Conservation (phyloP, 2,329 filamentous ascomycete species). For the Cordyceps cicadae region DNA sequence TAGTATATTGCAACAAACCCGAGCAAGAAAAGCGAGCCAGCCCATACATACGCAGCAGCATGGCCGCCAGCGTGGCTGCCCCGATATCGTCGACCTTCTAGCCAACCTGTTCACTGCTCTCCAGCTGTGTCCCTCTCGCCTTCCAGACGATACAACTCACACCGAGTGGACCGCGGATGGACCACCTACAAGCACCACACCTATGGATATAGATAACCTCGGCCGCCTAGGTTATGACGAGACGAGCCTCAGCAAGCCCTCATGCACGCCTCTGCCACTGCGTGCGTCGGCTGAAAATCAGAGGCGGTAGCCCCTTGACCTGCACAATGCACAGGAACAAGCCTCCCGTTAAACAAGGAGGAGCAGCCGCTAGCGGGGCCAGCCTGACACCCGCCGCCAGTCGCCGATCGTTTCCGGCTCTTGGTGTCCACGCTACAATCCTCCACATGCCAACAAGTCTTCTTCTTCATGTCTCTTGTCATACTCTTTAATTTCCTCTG, state of each 20-base stretch:
- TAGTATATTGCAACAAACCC: background rate
- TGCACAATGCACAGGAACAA: background rate
- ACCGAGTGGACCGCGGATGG: constrained; percentile 1
- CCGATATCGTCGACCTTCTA: background rate
- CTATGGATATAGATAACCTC: background rate
- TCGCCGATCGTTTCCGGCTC: constrained; percentile 4
- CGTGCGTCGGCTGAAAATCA: background rate
- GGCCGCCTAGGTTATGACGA: background rate
- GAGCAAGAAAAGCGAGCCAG: background rate
- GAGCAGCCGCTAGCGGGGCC: background rate
- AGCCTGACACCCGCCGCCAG: constrained; percentile 7
- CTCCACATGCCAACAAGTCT: background rate
- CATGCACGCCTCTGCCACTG: constrained; percentile 4
- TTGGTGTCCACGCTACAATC: background rate
- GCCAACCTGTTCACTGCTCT: background rate
- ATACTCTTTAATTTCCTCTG: no score
- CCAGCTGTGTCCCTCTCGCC: background rate
- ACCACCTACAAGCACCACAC: background rate
- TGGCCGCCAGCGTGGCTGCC: constrained; percentile 1
- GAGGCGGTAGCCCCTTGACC: background rate
- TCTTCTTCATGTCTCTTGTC: no score
- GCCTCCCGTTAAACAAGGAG: background rate
- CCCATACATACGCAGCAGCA: background rate
- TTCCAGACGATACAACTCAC: background rate
- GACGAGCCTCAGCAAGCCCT: background rate